These are phyloP conservation scores for Bassia scoparia DNA, from an alignment of 148 eudicot genomes.

Conservation along the genomic window DNA sequence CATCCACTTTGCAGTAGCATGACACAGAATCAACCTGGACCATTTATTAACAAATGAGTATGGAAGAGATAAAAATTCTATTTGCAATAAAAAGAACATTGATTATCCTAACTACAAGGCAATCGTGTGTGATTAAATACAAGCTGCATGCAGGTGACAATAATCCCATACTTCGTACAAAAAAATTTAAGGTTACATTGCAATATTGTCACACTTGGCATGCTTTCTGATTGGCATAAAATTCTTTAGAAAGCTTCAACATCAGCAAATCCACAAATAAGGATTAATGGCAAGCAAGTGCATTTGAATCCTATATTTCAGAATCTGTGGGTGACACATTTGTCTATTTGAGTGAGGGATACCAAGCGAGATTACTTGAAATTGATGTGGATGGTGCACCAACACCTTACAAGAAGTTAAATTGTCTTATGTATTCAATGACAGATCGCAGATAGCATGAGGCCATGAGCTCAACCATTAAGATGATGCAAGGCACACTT, in stretches of 20 bases:
- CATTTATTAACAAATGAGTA: slow-evolving; percentile 9
- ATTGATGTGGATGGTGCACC: slow-evolving; percentile 1
- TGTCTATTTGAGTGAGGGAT: background rate
- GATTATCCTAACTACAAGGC: background rate
- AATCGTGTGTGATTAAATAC: background rate
- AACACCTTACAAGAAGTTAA: background rate
- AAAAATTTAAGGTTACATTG: background rate
- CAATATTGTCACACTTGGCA: background rate
- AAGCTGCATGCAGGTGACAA: background rate
- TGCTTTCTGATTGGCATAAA: background rate
- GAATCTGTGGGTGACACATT: background rate
- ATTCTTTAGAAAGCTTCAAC: background rate
- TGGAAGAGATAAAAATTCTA: background rate
- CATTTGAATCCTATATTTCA: background rate
- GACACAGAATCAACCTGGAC: slow-evolving; percentile 91
- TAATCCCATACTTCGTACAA: no score
- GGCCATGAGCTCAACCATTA: background rate
- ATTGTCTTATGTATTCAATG: background rate
- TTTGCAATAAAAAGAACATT: background rate
- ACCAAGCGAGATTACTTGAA: background rate
- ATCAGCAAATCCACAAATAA: background rate
- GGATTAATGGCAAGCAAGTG: background rate
- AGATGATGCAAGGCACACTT: background rate
- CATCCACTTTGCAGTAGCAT: slow-evolving; percentile 86
- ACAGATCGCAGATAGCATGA: background rate